Base-by-base conservation (phyloP, 2,329 filamentous ascomycete species). In the Xylariaceae sp. region DNA sequence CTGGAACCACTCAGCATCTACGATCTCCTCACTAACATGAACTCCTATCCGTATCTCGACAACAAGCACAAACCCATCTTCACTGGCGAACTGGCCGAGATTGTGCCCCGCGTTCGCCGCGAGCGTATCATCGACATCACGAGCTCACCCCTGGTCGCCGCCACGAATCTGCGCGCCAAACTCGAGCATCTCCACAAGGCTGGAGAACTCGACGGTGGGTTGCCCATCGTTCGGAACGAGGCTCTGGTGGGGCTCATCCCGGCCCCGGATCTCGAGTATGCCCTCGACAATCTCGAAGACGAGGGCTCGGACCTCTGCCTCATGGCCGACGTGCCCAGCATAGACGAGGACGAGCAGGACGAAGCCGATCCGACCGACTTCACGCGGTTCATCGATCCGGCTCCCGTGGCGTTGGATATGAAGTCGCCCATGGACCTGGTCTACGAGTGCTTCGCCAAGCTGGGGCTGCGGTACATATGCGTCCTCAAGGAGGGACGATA, bases 31-130 rank as follows among this genome's bases (percentile, higher is more conserved):
- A 96, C 89, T 0, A 88, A 92, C 55, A 90, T 98, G 83, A 96
- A 98, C 59, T 83, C 86, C 3, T 98, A 96, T 46, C 92, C 92
- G 0, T 95, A 93, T 64, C 73, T 98, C n/a, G 88, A 94, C 60
- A 94, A 93, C 62, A 96, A 95, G 58, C 77, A 89, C 41, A 88
- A 93, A 46, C 89, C 90, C 1, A 70, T 93, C 13, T 94, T 95
- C 57, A 94, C 89, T 1, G 81, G 83, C 1, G 83, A 93, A 35
- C 71, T 98, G 1, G 83, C 80, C 11, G 90, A 94, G 42, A 92
- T 98, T 36, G 81, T 90, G 0, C 78, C 84, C 2, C 79, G 80
- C 5, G 66, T 84, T 4, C 80, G 85, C 11, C 75, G 73, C 32
- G 79, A 88, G 52, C 75, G 88, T 33, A 67, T 89, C 35, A 95